Evolutionary conservation across 2,329 filamentous ascomycete species (phyloP).

Genomic region (Aspergillus niger): DNA sequence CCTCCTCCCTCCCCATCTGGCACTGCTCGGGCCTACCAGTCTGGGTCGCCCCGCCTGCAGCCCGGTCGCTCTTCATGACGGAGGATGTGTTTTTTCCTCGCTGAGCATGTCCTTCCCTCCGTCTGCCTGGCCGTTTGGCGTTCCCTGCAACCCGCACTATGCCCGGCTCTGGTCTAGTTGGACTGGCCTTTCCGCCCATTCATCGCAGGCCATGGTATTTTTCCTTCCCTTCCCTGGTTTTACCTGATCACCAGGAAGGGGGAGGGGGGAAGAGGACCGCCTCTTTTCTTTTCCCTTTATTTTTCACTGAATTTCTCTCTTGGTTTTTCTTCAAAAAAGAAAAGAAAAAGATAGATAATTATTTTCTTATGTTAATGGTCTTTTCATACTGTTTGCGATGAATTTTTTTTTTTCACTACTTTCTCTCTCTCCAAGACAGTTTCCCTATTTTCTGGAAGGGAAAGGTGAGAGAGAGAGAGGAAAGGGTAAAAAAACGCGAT

Average conservation of each 20-base stretch:
- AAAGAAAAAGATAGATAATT: neutral
- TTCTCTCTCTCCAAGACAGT: neutral
- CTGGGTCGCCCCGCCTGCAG: constrained; percentile 26
- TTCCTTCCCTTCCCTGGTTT: constrained; percentile 8
- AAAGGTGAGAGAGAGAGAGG: neutral
- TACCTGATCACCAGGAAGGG: constrained; percentile 16
- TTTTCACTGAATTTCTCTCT: neutral
- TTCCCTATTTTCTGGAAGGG: neutral
- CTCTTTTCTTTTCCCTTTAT: constrained; percentile 9
- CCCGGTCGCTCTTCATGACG: constrained; percentile 20
- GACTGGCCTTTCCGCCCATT: constrained; percentile 15
- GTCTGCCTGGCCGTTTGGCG: constrained; percentile 11
- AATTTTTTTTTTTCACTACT: constrained; percentile 4
- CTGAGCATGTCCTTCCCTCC: neutral
- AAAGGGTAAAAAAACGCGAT: neutral
- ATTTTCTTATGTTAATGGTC: neutral
- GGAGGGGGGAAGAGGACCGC: neutral
- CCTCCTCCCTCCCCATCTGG: neutral
- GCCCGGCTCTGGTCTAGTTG: constrained; percentile 17
- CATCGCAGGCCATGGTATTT: constrained; percentile 8
- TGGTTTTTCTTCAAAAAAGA: neutral
- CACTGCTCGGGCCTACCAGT: constrained; percentile 23
- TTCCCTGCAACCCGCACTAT: constrained; percentile 19
- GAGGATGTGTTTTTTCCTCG: neutral
- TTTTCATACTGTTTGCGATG: constrained; percentile 4